These are phyloP conservation scores for Pigoraptor vietnamica DNA, from an alignment of 78 protist genomes.

Conservation along the genomic window DNA sequence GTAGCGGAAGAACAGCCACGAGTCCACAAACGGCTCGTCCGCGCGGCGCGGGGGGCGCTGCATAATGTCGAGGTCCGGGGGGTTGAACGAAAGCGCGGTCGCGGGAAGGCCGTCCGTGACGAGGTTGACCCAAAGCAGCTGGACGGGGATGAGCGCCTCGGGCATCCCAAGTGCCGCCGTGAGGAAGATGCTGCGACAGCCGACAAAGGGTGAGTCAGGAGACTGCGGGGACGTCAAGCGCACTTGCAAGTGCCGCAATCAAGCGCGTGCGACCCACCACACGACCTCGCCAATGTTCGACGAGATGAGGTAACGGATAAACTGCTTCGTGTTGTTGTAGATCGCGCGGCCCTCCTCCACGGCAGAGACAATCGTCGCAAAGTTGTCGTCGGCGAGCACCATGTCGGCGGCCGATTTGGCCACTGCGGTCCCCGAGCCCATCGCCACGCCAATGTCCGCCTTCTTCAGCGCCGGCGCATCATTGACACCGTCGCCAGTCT, in stretches of 20 bases:
- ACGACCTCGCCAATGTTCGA: conserved; percentile 85
- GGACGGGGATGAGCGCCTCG: conserved; percentile 71
- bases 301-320: conserved; percentile 81
- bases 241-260: too few relatives aligned
- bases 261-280: neutral
- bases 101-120: conserved; percentile 90
- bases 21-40: conserved; percentile 51
- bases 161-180: conserved; percentile 63
- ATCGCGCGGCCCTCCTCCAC: conserved; percentile 90
- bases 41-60: conserved; percentile 65
- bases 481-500: conserved; percentile 97
- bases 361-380: conserved; percentile 89
- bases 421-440: conserved; percentile 97
- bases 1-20: conserved; percentile 48
- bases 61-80: conserved; percentile 84
- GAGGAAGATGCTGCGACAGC: conserved; percentile 15
- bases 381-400: conserved; percentile 96
- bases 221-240: too few relatives aligned
- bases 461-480: conserved; percentile 92
- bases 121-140: conserved; percentile 82
- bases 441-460: conserved; percentile 94
- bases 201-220: conserved; percentile 17
- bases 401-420: conserved; percentile 90
- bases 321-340: conserved; percentile 89
- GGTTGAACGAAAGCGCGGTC: conserved; percentile 76